Percentiles rank a stretch among this genome's conserved stretches.
phyloP scores from a whole-genome alignment of 768 basidiomycete genomes.

The Hygrocybe punicea region DNA sequence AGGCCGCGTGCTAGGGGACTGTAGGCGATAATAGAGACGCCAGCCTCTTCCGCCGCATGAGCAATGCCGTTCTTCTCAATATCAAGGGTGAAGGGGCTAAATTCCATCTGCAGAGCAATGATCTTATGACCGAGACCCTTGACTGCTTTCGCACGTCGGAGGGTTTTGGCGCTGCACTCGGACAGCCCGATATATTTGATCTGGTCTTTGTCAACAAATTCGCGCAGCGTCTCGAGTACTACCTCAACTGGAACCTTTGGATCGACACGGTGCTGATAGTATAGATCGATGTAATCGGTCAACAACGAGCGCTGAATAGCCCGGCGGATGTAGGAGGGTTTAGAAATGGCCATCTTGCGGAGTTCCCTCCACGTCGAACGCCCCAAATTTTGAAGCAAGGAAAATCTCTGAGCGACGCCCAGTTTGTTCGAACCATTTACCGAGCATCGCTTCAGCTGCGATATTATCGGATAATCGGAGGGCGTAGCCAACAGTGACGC shows the following conservation, averaged over 20 bases:
- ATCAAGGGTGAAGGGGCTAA: slow-evolving; percentile 43
- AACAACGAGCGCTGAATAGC: too few species aligned
- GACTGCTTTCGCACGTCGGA: slow-evolving; percentile 48
- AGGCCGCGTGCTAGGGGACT: slow-evolving; percentile 50
- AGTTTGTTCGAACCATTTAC: slow-evolving; percentile 41
- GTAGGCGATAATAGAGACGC: slow-evolving; percentile 46
- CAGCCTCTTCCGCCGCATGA: slow-evolving; percentile 41
- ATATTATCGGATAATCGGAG: too few species aligned
- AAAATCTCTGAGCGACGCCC: slow-evolving; percentile 50
- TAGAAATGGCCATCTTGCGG: too few species aligned
- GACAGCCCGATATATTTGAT: slow-evolving; percentile 52
- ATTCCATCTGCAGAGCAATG: slow-evolving; percentile 37
- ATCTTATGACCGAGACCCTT: slow-evolving; percentile 32
- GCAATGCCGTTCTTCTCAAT: slow-evolving; percentile 44
- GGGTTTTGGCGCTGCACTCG: slow-evolving; percentile 42
- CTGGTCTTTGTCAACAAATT: slow-evolving; percentile 40
- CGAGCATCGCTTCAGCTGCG: slow-evolving; percentile 5
- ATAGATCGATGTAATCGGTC: slow-evolving; percentile 37
- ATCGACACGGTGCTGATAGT: slow-evolving; percentile 38
- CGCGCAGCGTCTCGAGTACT: slow-evolving; percentile 35
- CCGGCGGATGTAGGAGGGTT: slow-evolving; percentile 14
- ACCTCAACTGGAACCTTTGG: slow-evolving; percentile 29
- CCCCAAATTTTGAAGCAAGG: slow-evolving; percentile 53
- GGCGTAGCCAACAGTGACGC: not conserved
- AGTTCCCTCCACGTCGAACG: too few species aligned